Conservation (phyloP, 208 protist species). For the Trypanosoma conorhini region DNA sequence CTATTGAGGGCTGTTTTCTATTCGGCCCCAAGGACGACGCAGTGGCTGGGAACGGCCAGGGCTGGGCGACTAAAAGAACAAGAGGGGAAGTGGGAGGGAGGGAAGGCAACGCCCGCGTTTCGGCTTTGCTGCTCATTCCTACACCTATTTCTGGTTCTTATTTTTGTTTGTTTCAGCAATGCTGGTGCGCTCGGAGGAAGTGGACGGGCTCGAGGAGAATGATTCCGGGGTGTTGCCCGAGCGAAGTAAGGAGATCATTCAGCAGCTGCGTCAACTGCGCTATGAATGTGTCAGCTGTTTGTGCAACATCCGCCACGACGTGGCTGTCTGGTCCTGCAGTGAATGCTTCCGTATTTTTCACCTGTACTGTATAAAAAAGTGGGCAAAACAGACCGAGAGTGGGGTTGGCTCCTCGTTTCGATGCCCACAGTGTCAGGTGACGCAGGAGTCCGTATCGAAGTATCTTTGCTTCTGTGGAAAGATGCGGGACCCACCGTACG, state of each 20-base stretch:
- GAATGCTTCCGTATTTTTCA: slow-evolving; percentile 73
- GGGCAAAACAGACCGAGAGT: slow-evolving; percentile 38
- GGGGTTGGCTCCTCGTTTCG: slow-evolving; percentile 38
- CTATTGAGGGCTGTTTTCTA: too few relatives aligned
- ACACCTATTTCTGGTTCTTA: neutral
- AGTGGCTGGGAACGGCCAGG: too few relatives aligned
- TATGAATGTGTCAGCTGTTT: slow-evolving; percentile 79
- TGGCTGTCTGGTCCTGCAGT: slow-evolving; percentile 55
- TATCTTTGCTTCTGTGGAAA: slow-evolving; percentile 79
- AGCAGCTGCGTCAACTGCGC: slow-evolving; percentile 40
- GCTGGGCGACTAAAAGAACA: too few relatives aligned
- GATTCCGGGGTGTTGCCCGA: slow-evolving; percentile 12
- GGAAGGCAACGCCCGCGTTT: neutral
- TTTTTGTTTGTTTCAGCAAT: neutral
- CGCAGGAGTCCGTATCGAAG: slow-evolving; percentile 27
- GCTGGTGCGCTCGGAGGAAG: neutral
- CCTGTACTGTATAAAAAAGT: slow-evolving; percentile 66
- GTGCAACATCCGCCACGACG: slow-evolving; percentile 49
- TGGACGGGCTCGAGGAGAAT: neutral
- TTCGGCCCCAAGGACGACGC: neutral
- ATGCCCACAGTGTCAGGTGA: slow-evolving; percentile 54
- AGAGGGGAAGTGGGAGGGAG: neutral
- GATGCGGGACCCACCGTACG: slow-evolving; percentile 49
- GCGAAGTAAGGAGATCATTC: slow-evolving; percentile 34
- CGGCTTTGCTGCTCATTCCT: too few relatives aligned